Evolutionary conservation across 345 rosid genomes (phyloP).

Genomic region (Eucalyptus brandiana): DNA sequence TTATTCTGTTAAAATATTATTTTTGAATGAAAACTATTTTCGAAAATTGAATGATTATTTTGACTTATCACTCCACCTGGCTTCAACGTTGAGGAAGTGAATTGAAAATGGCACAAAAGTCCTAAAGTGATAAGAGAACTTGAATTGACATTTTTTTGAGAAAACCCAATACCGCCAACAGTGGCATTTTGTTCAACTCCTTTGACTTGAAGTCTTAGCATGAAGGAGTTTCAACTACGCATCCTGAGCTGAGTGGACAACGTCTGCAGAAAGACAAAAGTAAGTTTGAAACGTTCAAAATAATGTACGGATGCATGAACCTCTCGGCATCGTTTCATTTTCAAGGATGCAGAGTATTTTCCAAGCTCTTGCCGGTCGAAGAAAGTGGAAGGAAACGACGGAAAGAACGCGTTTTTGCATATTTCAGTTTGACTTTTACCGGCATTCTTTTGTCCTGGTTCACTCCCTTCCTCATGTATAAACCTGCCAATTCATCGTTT

Average conservation of each 20-base stretch:
- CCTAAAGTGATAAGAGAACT: background rate
- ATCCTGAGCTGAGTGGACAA: background rate
- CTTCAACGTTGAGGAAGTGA: background rate
- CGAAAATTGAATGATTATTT: too few relatives aligned
- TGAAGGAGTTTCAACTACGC: background rate
- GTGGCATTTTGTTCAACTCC: background rate
- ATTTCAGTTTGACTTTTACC: background rate
- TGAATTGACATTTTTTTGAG: background rate
- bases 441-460: background rate
- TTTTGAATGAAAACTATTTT: too few relatives aligned
- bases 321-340: background rate
- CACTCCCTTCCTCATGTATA: background rate
- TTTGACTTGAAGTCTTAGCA: background rate
- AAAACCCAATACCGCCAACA: background rate
- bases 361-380: background rate
- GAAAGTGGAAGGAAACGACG: background rate
- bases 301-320: background rate
- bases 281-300: background rate
- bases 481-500: background rate
- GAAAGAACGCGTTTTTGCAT: background rate
- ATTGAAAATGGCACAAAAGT: background rate
- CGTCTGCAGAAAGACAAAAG: background rate
- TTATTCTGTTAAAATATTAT: too few relatives aligned
- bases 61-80: background rate
- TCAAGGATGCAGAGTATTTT: background rate